Conservation (phyloP, 495 filamentous ascomycete species). For the Delitschia confertaspora region DNA sequence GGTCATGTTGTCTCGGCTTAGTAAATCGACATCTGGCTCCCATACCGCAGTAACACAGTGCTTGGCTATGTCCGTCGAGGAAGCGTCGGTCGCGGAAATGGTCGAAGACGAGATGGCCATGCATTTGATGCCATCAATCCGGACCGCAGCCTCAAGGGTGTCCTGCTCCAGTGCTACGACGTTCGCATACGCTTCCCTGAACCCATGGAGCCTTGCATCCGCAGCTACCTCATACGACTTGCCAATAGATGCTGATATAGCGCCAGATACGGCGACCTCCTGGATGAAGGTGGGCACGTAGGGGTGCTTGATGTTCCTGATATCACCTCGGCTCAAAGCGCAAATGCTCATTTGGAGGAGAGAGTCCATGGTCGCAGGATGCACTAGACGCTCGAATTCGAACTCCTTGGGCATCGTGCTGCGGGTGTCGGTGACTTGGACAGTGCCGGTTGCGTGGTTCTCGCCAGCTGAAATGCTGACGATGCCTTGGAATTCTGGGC, state of each 20-base stretch:
- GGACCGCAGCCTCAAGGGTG: no score
- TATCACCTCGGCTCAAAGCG: constrained; percentile 2
- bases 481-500: constrained; percentile 10
- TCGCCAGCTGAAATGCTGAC: constrained; percentile 5
- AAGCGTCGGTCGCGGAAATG: no score
- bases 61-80: no score
- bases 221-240: constrained; percentile 1
- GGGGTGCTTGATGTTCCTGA: not conserved
- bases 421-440: constrained; percentile 10
- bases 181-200: not conserved
- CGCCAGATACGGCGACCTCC: no score
- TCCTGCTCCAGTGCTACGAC: not conserved
- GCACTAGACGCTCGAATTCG: no score
- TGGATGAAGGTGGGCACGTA: not conserved
- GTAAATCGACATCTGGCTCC: no score
- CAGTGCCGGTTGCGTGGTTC: not conserved
- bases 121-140: no score
- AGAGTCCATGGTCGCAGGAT: constrained; percentile 14
- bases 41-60: no score
- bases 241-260: constrained; percentile 4
- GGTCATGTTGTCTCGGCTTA: no score
- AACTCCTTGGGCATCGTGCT: no score
- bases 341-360: constrained; percentile 18
- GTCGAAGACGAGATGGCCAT: no score
- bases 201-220: not conserved